phyloP scores from a whole-genome alignment of 495 filamentous ascomycete genomes.

The Daldinia loculata region DNA sequence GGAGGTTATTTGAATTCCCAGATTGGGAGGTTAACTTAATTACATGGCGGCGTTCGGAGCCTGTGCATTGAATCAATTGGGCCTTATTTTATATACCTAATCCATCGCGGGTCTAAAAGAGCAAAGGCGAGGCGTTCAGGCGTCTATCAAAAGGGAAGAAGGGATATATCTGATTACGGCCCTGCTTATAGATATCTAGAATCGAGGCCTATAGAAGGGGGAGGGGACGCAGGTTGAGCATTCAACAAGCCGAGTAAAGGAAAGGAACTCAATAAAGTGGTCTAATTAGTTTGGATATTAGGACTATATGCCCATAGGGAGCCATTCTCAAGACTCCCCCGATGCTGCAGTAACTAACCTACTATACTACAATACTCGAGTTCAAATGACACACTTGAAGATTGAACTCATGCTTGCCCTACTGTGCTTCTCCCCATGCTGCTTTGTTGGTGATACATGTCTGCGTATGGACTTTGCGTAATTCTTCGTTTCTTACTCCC shows the following conservation, averaged over 20 bases:
- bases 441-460: constrained; percentile 27
- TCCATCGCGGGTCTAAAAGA: constrained; percentile 9
- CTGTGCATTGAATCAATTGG: not conserved
- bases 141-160: constrained; percentile 3
- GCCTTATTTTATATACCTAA: not conserved
- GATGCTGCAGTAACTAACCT: not conserved
- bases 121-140: constrained; percentile 22
- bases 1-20: not conserved
- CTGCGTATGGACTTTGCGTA: not conserved
- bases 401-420: constrained; percentile 9
- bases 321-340: not conserved
- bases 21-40: not conserved
- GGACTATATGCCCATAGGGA: not conserved
- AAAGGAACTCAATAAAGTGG: not conserved
- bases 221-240: not conserved
- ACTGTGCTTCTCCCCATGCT: constrained; percentile 15
- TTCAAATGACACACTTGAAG: constrained; percentile 12
- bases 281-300: constrained; percentile 11
- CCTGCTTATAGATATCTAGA: not conserved
- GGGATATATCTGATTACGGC: not conserved
- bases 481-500: not conserved
- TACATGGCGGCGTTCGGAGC: constrained; percentile 4
- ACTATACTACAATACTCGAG: not conserved
- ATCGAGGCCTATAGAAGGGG: not conserved
- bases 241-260: not conserved